Conservation (phyloP, 2,329 filamentous ascomycete species). For the Cytospora mali region DNA sequence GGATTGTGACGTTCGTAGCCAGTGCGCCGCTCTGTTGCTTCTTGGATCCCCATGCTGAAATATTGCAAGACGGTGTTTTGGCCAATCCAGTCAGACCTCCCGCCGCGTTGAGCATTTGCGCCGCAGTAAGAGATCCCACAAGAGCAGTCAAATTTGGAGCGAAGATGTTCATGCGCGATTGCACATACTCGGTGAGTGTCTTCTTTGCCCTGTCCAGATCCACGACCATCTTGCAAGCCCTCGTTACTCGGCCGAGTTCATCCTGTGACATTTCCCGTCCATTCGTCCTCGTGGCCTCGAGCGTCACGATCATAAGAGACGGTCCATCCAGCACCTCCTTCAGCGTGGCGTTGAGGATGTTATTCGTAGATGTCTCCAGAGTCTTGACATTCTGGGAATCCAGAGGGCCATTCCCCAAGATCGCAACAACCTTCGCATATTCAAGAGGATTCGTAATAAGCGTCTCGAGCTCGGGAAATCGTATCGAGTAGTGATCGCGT, state of each 20-base stretch:
- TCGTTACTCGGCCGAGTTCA: slow-evolving; percentile 73
- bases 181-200: slow-evolving; percentile 87
- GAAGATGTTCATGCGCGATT: slow-evolving; percentile 95
- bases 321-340: slow-evolving; percentile 84
- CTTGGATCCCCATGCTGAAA: slow-evolving; percentile 88
- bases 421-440: slow-evolving; percentile 92
- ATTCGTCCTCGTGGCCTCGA: slow-evolving; percentile 89
- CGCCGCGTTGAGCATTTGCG: slow-evolving; percentile 92
- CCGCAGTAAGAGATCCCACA: slow-evolving; percentile 89
- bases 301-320: slow-evolving; percentile 91
- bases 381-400: slow-evolving; percentile 78
- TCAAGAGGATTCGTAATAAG: slow-evolving; percentile 90
- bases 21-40: slow-evolving; percentile 77
- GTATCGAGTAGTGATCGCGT: slow-evolving; percentile 89
- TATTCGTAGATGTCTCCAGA: slow-evolving; percentile 75
- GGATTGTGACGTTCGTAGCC: slow-evolving; percentile 87
- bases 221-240: slow-evolving; percentile 87
- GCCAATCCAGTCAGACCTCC: slow-evolving; percentile 87
- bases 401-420: slow-evolving; percentile 89
- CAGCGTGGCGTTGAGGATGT: slow-evolving; percentile 74
- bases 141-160: slow-evolving; percentile 91
- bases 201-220: slow-evolving; percentile 84
- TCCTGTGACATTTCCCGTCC: slow-evolving; percentile 75
- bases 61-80: slow-evolving; percentile 91
- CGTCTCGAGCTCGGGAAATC: slow-evolving; percentile 90